Evolutionary conservation across 176 grass and related monocot species (phyloP).

Genomic region (Paspalum vaginatum): DNA sequence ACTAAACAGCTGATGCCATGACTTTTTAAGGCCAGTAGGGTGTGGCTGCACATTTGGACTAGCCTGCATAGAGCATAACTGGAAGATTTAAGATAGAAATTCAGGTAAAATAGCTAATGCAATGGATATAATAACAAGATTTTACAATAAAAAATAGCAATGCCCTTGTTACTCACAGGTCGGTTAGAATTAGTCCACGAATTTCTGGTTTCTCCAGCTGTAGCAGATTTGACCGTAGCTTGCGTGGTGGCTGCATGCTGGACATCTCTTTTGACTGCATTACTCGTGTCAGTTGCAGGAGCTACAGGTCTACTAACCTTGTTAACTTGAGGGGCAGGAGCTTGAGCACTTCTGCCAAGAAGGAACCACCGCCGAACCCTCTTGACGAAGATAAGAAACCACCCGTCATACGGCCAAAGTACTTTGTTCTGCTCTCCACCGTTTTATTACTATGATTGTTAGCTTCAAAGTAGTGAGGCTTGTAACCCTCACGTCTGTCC

Average conservation of each 20-base stretch:
- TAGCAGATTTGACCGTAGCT: conserved; percentile 43
- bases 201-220: conserved; percentile 63
- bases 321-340: conserved; percentile 49
- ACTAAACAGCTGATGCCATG: conserved; percentile 87
- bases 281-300: conserved; percentile 53
- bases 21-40: conserved; percentile 61
- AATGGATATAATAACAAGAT: conserved; percentile 15
- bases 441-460: conserved; percentile 46
- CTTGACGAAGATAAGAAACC: conserved; percentile 71
- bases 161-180: conserved; percentile 66
- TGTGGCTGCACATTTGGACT: conserved; percentile 66
- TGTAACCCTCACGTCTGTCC: conserved; percentile 58
- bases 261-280: conserved; percentile 59
- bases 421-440: conserved; percentile 56
- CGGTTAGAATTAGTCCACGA: conserved; percentile 48
- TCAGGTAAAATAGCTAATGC: conserved; percentile 10
- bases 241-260: conserved; percentile 44
- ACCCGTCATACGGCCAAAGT: conserved; percentile 72
- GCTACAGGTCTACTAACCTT: conserved; percentile 52
- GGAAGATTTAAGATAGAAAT: conserved; percentile 25
- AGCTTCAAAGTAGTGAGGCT: conserved; percentile 46
- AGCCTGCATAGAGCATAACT: conserved; percentile 60
- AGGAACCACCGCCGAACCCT: conserved; percentile 58
- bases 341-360: conserved; percentile 71
- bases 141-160: conserved; percentile 33